Evolutionary conservation across 2,329 filamentous ascomycete species (phyloP), one percentile per base, ranked within the genome.

Genomic region (Teratosphaeria destructans): DNA sequence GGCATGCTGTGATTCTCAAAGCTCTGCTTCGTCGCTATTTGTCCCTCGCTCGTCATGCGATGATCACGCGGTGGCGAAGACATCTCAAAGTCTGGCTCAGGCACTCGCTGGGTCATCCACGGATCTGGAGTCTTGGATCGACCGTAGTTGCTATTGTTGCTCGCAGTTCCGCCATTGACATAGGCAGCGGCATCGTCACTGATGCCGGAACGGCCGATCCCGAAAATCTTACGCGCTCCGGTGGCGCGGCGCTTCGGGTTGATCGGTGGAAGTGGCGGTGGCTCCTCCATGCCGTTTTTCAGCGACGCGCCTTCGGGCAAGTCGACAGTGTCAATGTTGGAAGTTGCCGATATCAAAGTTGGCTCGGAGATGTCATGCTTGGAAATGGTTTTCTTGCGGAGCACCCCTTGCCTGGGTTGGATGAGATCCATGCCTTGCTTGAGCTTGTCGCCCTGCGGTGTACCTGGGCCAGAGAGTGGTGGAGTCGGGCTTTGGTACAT

Each of bases 311-410:
- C 80, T n/a, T 77, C 68, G 14, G 82, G 82, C 11, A 86, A 75
- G 39, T 80, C 81, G 39, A 85, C 76, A 0, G 81, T 80, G 54
- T 84, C 82, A 32, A 85, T 78, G 53, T 81, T 81, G 2, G 81
- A 83, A 3, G 83, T 85, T 10, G 77, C 76, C 1, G 78, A 80
- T 29, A 81, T 66, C 61, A 82, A 76, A 3, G 74, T 75, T 0
- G 84, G 84, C 65, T 86, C 84, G 2, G 82, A 85, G 56, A 87
- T 87, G 60, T 82, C 79, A 12, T 77, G 74, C 71, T 87, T 87
- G 62, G 80, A 80, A 55, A 86, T 76, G 0, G 79, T 77, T 65
- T 81, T 80, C 74, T 85, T 86, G 43, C 82, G 78, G n/a, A 66
- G 64, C 29, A 73, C 39, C 76, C 77, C 5, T 34, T 77, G 78